Conservation (phyloP, 75 land plant genomes). For the Picea glauca region DNA sequence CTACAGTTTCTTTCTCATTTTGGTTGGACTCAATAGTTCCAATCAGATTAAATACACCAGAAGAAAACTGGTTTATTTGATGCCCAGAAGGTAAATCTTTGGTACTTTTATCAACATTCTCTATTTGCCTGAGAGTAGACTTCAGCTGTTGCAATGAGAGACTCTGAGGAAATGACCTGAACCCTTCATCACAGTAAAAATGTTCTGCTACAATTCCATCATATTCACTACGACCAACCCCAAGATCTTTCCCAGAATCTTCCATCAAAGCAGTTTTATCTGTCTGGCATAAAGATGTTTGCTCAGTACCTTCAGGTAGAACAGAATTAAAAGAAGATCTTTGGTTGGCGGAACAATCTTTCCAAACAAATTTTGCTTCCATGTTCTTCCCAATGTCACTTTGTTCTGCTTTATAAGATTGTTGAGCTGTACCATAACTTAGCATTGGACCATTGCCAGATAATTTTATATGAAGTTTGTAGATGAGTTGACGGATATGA, state of each 20-base stretch:
- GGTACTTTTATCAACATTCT: not conserved
- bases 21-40: not conserved
- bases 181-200: not conserved
- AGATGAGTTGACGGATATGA: slow-evolving; percentile 38
- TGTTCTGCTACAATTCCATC: not conserved
- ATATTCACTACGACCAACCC: not conserved
- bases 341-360: not conserved
- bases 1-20: not conserved
- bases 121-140: not conserved
- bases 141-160: not conserved
- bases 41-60: not conserved
- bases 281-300: not conserved
- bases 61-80: not conserved
- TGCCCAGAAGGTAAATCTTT: not conserved
- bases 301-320: not conserved
- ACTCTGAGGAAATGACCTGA: not conserved
- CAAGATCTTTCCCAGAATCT: not conserved
- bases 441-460: not conserved
- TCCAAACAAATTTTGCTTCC: not conserved
- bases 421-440: not conserved
- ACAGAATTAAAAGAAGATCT: not conserved
- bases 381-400: not conserved
- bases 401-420: not conserved
- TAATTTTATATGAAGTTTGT: slow-evolving; percentile 21
- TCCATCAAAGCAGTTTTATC: not conserved